Evolutionary conservation across 2,329 filamentous ascomycete species (phyloP), one percentile per base, ranked within the genome.

Genomic region (Monilinia laxa): DNA sequence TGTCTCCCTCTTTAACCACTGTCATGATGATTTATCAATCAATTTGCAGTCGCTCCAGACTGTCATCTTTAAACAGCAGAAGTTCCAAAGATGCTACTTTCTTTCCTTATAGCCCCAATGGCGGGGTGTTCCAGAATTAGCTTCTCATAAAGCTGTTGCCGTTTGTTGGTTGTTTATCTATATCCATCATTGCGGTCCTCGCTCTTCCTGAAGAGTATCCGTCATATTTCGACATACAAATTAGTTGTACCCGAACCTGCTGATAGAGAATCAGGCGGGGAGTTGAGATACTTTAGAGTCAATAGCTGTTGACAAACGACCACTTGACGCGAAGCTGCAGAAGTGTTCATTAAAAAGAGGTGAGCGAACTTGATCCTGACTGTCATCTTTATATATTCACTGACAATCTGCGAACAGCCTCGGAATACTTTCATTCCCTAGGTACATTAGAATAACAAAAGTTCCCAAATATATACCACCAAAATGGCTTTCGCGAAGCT

Each of bases 31-130:
- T 55, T 67, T 65, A 71, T 72, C 67, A 69, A 67, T 68, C 70
- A 51, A 57, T 65, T 64, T 59, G 65, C 70, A 73, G 74, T 74
- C 73, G 63, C 38, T 12, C 69, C 58, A 66, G 73, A 73, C 74
- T 75, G 68, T 68, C 69, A 55, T 47, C 25, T 38, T 67, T 54
- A 45, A 70, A 57, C 70, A 70, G 67, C 57, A 71, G 70, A 66
- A 70, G 71, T 66, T 74, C 70, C 58, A 64, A 70, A 69, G 73
- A 74, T 73, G 73, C 68, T 49, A 68, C 70, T 69, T 73, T 70
- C 69, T 68, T 68, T 66, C 70, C 65, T 12, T 73, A 75, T 76
- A 76, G 71, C 74, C 74, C 74, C 74, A 74, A 69, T 68, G 72
- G 59, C 67, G 74, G 73, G 74, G 74, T 75, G 69, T 70, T 63